A percentile compares a stretch with the other conserved stretches of the same genome.
Evolutionary conservation across 2,329 filamentous ascomycete species (phyloP).

Genomic region (Sclerotinia nivalis): DNA sequence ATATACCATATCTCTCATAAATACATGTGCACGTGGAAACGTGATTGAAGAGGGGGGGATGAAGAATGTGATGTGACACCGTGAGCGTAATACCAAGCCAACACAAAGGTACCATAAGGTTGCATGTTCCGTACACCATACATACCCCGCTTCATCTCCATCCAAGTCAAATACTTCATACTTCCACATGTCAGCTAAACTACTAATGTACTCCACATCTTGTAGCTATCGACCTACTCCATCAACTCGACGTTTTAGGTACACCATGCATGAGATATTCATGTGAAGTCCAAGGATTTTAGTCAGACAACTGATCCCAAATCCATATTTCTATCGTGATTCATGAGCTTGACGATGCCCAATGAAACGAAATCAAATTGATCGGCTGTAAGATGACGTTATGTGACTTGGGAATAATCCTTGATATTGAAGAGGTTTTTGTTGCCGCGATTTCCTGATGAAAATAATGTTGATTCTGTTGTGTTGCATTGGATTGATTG

Average conservation of each 20-base stretch:
- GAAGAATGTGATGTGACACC: neutral
- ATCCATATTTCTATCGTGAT: too few relatives aligned
- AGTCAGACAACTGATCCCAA: too few relatives aligned
- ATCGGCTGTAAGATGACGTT: slow-evolving; percentile 18
- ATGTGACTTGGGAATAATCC: neutral
- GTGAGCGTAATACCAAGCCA: neutral
- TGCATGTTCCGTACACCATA: too few relatives aligned
- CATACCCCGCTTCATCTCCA: neutral
- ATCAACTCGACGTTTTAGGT: too few relatives aligned
- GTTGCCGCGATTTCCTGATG: slow-evolving; percentile 12
- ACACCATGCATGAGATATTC: too few relatives aligned
- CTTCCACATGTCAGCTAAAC: too few relatives aligned
- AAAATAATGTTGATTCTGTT: neutral
- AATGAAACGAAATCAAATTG: neutral
- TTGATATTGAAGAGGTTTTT: neutral
- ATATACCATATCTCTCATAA: neutral
- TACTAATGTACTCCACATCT: too few relatives aligned
- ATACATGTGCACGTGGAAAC: neutral
- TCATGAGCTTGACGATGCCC: neutral
- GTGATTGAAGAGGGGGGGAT: neutral
- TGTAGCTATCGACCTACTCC: too few relatives aligned
- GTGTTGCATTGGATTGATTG: neutral
- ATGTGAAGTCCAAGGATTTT: too few relatives aligned
- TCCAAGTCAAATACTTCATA: too few relatives aligned
- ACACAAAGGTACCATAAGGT: neutral